A percentile compares a stretch with the other conserved stretches of the same genome.
phyloP scores from a whole-genome alignment of 768 basidiomycete species.

The Macrolepiota dolichaula region DNA sequence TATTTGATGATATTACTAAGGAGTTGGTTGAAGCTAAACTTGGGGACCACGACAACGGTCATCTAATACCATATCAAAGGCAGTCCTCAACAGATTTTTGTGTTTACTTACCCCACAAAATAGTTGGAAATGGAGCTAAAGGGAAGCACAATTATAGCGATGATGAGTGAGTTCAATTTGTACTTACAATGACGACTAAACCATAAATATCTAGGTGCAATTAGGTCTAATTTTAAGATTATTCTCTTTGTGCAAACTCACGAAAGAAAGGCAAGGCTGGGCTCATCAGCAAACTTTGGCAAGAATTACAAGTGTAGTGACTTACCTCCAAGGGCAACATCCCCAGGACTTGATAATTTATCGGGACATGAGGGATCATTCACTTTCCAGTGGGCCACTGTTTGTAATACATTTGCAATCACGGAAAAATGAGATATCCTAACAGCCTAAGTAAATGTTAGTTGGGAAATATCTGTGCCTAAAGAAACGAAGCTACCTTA shows the following conservation, averaged over 20 bases:
- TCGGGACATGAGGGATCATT: constrained; percentile 36
- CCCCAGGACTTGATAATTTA: constrained; percentile 47
- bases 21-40: constrained; percentile 56
- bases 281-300: neutral
- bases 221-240: neutral
- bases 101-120: constrained; percentile 45
- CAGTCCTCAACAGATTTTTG: neutral
- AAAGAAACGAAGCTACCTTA: constrained; percentile 25
- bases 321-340: constrained; percentile 55
- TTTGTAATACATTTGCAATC: constrained; percentile 64
- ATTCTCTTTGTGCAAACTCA: constrained; percentile 19
- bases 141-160: neutral
- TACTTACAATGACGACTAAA: constrained; percentile 49
- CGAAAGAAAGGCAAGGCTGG: constrained; percentile 61
- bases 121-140: constrained; percentile 48
- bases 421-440: constrained; percentile 63
- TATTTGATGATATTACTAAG: constrained; percentile 53
- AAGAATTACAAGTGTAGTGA: constrained; percentile 2
- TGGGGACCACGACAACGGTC: constrained; percentile 59
- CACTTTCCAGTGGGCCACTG: constrained; percentile 45
- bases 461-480: neutral
- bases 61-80: constrained; percentile 28
- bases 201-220: constrained; percentile 52
- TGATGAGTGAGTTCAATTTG: neutral
- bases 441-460: constrained; percentile 45